Percentiles rank a stretch among this genome's conserved stretches.
phyloP scores from a whole-genome alignment of 768 basidiomycete genomes.

The Lactarius evosmus region DNA sequence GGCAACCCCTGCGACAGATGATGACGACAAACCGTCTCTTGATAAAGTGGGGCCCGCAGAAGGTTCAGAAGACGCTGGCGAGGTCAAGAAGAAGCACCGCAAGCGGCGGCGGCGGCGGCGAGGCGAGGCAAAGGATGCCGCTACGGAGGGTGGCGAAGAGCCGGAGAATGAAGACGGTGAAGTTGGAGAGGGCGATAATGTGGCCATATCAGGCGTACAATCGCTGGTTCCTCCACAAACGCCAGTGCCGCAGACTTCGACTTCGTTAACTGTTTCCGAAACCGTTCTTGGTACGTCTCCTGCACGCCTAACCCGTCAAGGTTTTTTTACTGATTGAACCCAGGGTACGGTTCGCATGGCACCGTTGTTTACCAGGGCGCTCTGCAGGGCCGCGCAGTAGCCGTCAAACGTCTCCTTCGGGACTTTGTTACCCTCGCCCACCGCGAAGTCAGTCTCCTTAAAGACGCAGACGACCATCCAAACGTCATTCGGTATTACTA shows the following conservation, averaged over 20 bases:
- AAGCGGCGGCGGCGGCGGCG: constrained; percentile 26
- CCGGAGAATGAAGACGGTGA: constrained; percentile 26
- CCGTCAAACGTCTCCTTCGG: constrained; percentile 93
- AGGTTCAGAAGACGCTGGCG: constrained; percentile 52
- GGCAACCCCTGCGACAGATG: not conserved
- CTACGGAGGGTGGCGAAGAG: constrained; percentile 30
- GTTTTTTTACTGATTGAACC: constrained; percentile 14
- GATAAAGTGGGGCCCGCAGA: constrained; percentile 36
- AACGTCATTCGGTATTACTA: constrained; percentile 99
- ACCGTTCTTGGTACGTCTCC: constrained; percentile 60
- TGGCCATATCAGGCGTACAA: constrained; percentile 18
- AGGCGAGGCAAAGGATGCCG: constrained; percentile 21
- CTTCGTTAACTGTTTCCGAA: constrained; percentile 71
- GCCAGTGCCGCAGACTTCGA: constrained; percentile 28
- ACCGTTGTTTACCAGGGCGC: constrained; percentile 94
- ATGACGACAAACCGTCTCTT: not conserved
- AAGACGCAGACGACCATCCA: constrained; percentile 96
- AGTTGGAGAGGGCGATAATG: constrained; percentile 21
- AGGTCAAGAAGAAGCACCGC: constrained; percentile 36
- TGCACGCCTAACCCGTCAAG: not conserved
- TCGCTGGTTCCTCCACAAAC: constrained; percentile 30
- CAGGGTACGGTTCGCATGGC: constrained; percentile 94
- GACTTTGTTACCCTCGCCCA: constrained; percentile 94
- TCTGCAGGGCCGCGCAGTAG: constrained; percentile 95
- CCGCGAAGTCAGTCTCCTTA: constrained; percentile 90